Conservation (phyloP, 495 filamentous ascomycete species). For the Aspergillus leporis region DNA sequence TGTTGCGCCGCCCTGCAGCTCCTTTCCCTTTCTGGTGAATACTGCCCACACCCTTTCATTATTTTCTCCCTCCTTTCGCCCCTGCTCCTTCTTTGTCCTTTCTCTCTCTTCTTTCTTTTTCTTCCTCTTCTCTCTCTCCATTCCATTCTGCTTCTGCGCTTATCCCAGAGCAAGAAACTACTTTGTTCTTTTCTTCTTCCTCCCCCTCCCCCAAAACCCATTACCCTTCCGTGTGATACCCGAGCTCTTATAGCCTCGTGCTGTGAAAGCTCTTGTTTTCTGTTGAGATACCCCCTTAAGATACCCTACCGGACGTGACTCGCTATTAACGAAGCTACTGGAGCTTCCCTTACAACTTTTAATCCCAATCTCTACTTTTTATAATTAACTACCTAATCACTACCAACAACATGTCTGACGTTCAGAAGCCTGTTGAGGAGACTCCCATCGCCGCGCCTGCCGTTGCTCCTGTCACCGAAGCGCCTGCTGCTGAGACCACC, state of each 20-base stretch:
- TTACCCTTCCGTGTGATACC: constrained; percentile 49
- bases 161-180: constrained; percentile 7
- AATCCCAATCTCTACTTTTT: constrained; percentile 25
- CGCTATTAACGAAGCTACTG: constrained; percentile 29
- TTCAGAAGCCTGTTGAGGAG: constrained; percentile 51
- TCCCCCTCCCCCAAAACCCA: constrained; percentile 21
- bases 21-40: constrained; percentile 37
- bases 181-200: constrained; percentile 27
- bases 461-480: constrained; percentile 37
- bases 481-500: constrained; percentile 28
- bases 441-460: constrained; percentile 42
- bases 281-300: constrained; percentile 45
- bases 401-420: constrained; percentile 51
- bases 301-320: constrained; percentile 33
- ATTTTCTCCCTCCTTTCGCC: constrained; percentile 22
- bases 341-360: constrained; percentile 22
- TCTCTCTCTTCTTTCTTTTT: constrained; percentile 25
- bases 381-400: constrained; percentile 38
- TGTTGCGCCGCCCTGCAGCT: constrained; percentile 43
- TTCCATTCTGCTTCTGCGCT: constrained; percentile 29
- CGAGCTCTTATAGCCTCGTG: constrained; percentile 38
- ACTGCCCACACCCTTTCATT: constrained; percentile 29
- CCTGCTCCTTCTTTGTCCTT: constrained; percentile 28
- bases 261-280: constrained; percentile 42
- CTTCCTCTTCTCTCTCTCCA: constrained; percentile 20